Evolutionary conservation across 768 basidiomycete species (phyloP), one percentile per base, ranked within the genome.

Genomic region (Mycena crocata): DNA sequence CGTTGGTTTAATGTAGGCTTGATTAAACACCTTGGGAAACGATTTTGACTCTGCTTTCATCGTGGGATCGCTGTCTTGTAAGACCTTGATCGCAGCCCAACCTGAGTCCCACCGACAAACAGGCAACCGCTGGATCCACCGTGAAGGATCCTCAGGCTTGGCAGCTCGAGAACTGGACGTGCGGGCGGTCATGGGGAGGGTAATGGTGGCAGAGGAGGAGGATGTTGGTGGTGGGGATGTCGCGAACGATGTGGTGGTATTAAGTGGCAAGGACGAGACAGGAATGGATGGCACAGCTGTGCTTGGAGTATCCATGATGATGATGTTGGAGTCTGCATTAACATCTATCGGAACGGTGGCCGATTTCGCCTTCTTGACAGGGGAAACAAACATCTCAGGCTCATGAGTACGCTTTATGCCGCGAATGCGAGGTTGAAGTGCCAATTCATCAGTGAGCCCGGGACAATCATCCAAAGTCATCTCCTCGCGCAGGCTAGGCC

Each of bases 11-110:
- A 2, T 1, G 28, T 62, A 67, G 0, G 2, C 1, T 17, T 60
- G 54, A 13, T 24, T 24, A 37, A 67, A 67, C 30, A 57, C 45
- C 9, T 35, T 5, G 3, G 51, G 39, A 34, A 67, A 67, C 17
- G 51, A 51, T 6, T 34, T 17, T 37, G 14, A 42, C 30, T 56
- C 52, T 3, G 21, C 17, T 8, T n/a, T 31, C 30, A 15, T 24
- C 24, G 9, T 44, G 0, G 31, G 30, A 23, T 39, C 31, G 9
- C 34, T 44, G 23, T 63, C 52, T 40, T 55, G 51, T 14, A 48
- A n/a, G 3, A 7, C 35, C n/a, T 28, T 34, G 19, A 67, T 32
- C 15, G 52, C 32, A 2, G 1, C 21, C 57, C 57, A 66, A 3
- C 52, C 49, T 17, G 30, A 8, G 3, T 32, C 35, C 46, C 51